Conservation (phyloP, 1,284 basidiomycete species). For the Wallemia ichthyophaga region DNA sequence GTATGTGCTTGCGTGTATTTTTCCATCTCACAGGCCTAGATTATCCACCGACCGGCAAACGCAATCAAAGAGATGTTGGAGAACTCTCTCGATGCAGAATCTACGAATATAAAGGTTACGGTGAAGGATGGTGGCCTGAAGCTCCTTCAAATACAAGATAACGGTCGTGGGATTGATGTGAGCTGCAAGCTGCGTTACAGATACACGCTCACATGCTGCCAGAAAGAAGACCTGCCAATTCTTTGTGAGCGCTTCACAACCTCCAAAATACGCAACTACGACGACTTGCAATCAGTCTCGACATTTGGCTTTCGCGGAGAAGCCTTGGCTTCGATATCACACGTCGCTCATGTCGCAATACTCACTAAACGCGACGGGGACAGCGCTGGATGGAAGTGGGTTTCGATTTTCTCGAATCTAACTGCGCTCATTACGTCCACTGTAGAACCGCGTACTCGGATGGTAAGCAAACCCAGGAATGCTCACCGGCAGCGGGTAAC, state of each 20-base stretch:
- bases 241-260: conserved; percentile 89
- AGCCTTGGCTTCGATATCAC: conserved; percentile 83
- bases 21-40: conserved; percentile 21
- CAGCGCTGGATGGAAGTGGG: conserved; percentile 65
- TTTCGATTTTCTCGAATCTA: no score
- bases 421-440: not conserved
- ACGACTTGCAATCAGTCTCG: conserved; percentile 50
- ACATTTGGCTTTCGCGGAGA: conserved; percentile 97
- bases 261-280: conserved; percentile 62
- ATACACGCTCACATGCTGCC: conserved; percentile 6
- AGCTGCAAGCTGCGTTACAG: conserved; percentile 8
- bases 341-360: conserved; percentile 65
- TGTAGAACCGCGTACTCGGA: conserved; percentile 47
- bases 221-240: conserved; percentile 48
- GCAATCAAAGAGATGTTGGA: conserved; percentile 91
- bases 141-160: conserved; percentile 81
- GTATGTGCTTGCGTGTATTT: conserved; percentile 1
- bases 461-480: conserved; percentile 23
- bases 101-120: conserved; percentile 57
- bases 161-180: conserved; percentile 75
- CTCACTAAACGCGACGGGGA: conserved; percentile 60
- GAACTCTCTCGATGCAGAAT: conserved; percentile 73
- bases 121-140: conserved; percentile 92
- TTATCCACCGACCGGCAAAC: conserved; percentile 83
- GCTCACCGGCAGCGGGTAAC: not conserved